Conservation (phyloP, 23 red algal species). For the Chondrus crispus region DNA sequence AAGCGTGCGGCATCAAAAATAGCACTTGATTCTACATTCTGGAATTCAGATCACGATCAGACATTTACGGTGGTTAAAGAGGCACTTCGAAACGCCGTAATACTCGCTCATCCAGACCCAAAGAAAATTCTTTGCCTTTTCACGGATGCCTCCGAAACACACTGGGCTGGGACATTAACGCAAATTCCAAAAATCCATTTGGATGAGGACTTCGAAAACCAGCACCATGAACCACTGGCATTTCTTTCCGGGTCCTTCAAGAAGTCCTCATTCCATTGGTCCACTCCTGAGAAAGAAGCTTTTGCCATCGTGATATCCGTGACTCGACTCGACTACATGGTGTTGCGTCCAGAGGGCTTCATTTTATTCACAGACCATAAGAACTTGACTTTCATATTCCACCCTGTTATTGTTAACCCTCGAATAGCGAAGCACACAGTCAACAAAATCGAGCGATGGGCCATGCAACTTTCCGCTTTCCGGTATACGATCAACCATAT, state of each 20-base stretch:
- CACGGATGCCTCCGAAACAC: not conserved
- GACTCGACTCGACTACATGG: not conserved
- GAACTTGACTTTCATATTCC: constrained; percentile 29
- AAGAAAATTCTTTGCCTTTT: not conserved
- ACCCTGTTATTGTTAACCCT: not conserved
- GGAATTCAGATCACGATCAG: not conserved
- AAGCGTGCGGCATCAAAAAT: not conserved
- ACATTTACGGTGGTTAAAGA: not conserved
- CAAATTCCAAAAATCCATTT: not conserved
- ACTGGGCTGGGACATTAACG: not conserved
- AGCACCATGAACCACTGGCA: not conserved
- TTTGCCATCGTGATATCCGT: not conserved
- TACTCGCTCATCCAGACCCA: not conserved
- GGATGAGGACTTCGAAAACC: not conserved
- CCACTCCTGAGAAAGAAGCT: constrained; percentile 11
- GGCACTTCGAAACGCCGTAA: not conserved
- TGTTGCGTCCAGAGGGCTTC: not conserved
- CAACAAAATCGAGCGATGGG: constrained; percentile 7
- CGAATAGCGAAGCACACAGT: not conserved
- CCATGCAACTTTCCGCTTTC: not conserved
- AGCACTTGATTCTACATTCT: not conserved
- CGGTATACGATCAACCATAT: constrained; percentile 7
- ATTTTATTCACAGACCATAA: not conserved
- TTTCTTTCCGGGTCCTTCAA: constrained; percentile 11
- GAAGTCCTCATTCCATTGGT: not conserved